Conservation (phyloP, 352 stramenopile genomes). For the Phytophthora europaea region DNA sequence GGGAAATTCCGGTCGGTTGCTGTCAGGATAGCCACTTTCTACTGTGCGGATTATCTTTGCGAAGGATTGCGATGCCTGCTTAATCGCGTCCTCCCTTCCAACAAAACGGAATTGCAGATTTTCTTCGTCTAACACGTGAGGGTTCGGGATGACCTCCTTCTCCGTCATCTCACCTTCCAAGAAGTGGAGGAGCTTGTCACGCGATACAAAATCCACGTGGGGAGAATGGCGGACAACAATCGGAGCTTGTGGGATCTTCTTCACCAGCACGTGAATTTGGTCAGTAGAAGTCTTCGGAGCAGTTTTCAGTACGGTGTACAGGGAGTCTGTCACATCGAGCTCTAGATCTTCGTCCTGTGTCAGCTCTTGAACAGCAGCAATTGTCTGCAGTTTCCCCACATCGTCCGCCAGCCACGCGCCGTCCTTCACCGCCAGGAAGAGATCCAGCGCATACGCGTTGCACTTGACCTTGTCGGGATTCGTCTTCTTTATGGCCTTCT, state of each 20-base stretch:
- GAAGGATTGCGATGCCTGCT: not conserved
- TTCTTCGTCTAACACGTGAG: not conserved
- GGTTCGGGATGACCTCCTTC: not conserved
- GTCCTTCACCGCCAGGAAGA: not conserved
- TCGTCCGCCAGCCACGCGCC: not conserved
- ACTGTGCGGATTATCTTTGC: not conserved
- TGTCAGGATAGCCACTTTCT: not conserved
- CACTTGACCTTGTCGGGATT: not conserved
- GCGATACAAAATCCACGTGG: not conserved
- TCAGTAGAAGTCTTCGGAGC: not conserved
- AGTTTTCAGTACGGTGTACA: not conserved
- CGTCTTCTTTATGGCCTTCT: not conserved
- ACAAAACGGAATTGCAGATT: not conserved
- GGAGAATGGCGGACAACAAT: not conserved
- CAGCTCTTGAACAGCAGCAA: not conserved
- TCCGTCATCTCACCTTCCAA: not conserved
- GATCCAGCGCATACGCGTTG: not conserved
- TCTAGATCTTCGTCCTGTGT: not conserved
- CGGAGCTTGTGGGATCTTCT: not conserved
- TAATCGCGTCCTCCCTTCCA: not conserved
- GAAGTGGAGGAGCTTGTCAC: not conserved
- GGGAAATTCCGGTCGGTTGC: not conserved
- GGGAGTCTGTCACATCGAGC: not conserved
- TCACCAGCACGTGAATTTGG: not conserved
- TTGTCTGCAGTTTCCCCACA: not conserved